Base-by-base conservation (phyloP, 2,329 filamentous ascomycete species). In the Penicillium sp. region DNA sequence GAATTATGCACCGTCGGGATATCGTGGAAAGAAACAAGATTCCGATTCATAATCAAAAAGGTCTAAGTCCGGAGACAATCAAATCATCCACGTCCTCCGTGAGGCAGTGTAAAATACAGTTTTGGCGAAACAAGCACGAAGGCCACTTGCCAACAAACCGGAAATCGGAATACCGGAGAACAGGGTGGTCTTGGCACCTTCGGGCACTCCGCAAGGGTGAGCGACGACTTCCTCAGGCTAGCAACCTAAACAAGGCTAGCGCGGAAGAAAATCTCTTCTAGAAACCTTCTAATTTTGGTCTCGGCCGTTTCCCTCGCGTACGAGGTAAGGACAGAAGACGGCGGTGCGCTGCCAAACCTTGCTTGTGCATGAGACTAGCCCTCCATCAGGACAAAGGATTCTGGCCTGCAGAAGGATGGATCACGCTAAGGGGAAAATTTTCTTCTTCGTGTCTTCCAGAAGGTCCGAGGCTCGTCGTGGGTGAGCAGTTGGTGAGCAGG, bases 221-320 rank as follows among this genome's bases (percentile, higher is more conserved):
- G 15, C 5, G 45, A 5, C 26, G n/a, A 47, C 17, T 9, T 47
- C 31, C 50, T 53, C 50, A 41, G 50, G 21, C 50, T 53, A 45
- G 13, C 19, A 17, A 1, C 21, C 35, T 19, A 54, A 54, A 63
- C 64, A 54, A 54, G 35, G 23, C 44, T 49, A 51, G 51, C 54
- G 64, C 59, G 30, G 48, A 46, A 31, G 55, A 57, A 62, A 58
- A 54, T 38, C 59, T 66, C 29, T 66, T 67, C 64, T 52, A 64
- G 67, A 69, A 69, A 55, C 64, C 61, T 69, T 60, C 67, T 69
- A 66, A 62, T 48, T 64, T 64, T 67, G 66, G 65, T 51, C 41
- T 47, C 46, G 30, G 47, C 46, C 30, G 45, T 44, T 17, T 53
- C 35, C 46, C 45, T 50, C 52, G n/a, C 51, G 48, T 35, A 55